Conservation (phyloP, 441 rosid genomes). For the Corymbia calophylla region DNA sequence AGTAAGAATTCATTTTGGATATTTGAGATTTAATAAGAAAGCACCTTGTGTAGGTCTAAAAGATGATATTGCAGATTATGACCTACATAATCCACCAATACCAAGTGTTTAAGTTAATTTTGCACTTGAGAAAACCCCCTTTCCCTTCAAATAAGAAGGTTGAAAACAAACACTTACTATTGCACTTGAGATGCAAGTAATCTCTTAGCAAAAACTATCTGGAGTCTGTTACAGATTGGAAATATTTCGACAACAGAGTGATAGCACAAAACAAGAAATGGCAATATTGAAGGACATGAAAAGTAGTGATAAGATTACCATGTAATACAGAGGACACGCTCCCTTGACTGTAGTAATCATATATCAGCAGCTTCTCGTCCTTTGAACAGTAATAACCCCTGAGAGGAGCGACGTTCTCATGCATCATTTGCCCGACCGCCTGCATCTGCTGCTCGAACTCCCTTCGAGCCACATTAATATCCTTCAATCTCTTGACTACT, state of each 20-base stretch:
- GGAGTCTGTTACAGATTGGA: neutral
- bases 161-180: neutral
- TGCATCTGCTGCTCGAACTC: conserved; percentile 9
- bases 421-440: neutral
- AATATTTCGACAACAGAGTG: neutral
- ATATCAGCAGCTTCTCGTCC: conserved; percentile 4
- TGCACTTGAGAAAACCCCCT: neutral
- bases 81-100: neutral
- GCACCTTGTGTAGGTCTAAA: neutral
- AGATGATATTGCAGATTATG: neutral
- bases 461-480: neutral
- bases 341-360: neutral
- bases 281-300: neutral
- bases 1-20: neutral
- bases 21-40: neutral
- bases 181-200: neutral
- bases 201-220: neutral
- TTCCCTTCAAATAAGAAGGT: neutral
- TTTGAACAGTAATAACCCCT: conserved; percentile 3
- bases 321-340: conserved; percentile 6
- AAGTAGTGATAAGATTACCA: neutral
- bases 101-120: neutral
- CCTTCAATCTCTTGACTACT: conserved; percentile 43
- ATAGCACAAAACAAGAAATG: neutral
- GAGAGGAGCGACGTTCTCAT: neutral